A percentile compares a stretch with the other conserved stretches of the same genome.
These are phyloP conservation scores for Ajuga chamaepitys DNA, from an alignment of 257 asterid species.

Conservation along the genomic window DNA sequence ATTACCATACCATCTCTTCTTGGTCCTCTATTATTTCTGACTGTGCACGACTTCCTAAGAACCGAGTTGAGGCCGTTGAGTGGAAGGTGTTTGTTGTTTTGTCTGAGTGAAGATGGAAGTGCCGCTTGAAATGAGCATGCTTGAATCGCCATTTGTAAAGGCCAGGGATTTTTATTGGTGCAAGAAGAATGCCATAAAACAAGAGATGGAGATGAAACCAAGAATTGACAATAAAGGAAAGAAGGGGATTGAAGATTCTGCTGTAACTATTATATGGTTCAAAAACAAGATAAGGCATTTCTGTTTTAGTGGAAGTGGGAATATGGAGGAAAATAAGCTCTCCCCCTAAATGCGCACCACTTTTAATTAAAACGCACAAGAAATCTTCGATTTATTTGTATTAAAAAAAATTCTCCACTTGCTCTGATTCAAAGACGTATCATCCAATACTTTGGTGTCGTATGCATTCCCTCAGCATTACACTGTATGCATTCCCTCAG, in stretches of 20 bases:
- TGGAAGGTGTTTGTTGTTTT: slow-evolving; percentile 10
- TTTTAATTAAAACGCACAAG: no score
- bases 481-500: no score
- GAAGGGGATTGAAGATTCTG: slow-evolving; percentile 11
- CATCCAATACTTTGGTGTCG: slow-evolving; percentile 97
- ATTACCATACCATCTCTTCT: slow-evolving; percentile 26
- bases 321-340: no score
- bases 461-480: slow-evolving; percentile 95
- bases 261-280: slow-evolving; percentile 19
- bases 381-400: no score
- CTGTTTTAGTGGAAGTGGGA: no score
- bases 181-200: slow-evolving; percentile 1
- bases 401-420: no score
- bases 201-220: background rate
- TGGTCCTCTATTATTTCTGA: background rate
- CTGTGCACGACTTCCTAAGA: slow-evolving; percentile 20
- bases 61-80: background rate
- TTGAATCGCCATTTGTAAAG: slow-evolving; percentile 20
- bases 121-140: slow-evolving; percentile 22
- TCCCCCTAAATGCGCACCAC: no score
- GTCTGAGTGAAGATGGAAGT: slow-evolving; percentile 17
- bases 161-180: background rate
- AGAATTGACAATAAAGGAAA: background rate
- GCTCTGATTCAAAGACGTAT: no score
- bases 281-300: slow-evolving; percentile 29